Percentiles rank a stretch among this genome's conserved stretches.
Conservation (phyloP, 306 rosid species). For the Fragaria ananassa region DNA sequence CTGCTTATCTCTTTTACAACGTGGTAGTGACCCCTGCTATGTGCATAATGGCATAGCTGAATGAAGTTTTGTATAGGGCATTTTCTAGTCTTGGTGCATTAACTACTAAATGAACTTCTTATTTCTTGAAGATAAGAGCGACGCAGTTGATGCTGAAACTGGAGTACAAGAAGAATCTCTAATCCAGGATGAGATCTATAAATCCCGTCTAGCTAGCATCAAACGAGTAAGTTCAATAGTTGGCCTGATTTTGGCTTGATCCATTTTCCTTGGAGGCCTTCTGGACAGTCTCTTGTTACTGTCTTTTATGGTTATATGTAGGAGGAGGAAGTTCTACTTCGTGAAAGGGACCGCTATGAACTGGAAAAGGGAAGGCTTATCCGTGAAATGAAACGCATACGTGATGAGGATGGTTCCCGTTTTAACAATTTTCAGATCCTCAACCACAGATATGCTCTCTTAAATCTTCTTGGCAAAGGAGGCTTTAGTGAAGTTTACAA, state of each 20-base stretch:
- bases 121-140: conserved; percentile 64
- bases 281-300: not conserved
- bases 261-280: conserved; percentile 6
- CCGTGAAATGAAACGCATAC: conserved; percentile 98
- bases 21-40: not conserved
- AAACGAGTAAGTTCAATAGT: conserved; percentile 64
- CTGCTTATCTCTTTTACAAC: not conserved
- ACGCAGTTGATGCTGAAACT: conserved; percentile 61
- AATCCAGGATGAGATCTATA: conserved; percentile 88
- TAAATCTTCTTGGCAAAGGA: conserved; percentile 99
- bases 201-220: conserved; percentile 87
- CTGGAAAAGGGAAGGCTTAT: conserved; percentile 91
- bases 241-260: conserved; percentile 9
- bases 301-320: conserved; percentile 27
- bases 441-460: conserved; percentile 79
- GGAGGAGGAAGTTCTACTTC: conserved; percentile 80
- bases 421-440: conserved; percentile 97
- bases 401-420: conserved; percentile 99
- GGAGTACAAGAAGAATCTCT: conserved; percentile 68
- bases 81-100: not conserved
- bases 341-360: conserved; percentile 96
- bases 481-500: conserved; percentile 99
- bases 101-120: conserved; percentile 16
- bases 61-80: not conserved
- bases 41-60: not conserved